Evolutionary conservation across 257 asterid genomes (phyloP), one percentile per base, ranked within the genome.

Genomic region (Datura wrightii): DNA sequence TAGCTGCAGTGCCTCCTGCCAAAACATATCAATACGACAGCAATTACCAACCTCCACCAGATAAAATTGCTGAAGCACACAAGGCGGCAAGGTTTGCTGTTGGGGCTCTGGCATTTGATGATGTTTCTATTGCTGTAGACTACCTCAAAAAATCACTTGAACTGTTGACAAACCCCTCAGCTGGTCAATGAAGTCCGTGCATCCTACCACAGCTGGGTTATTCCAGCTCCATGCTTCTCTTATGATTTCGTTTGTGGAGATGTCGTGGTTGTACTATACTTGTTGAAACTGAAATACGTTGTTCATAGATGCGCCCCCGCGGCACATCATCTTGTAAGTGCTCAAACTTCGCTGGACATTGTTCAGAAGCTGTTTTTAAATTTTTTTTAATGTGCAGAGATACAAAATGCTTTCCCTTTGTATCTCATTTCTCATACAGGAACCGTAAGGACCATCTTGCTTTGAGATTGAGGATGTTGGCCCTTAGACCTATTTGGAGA

Each of bases 21-120:
- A 89, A 89, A 65, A 80, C 89, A 48, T 95, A 90, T 46, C 90
- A 92, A 81, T 93, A 94, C 10, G 94, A 96, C 87, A 89, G 96
- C 90, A 92, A 65, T 56, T 95, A 92, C 92, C 93, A 90, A 90
- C 99, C 98, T 84, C 85, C 97, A 44, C 95, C 97, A 0, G 99
- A 95, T 84, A 93, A 92, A 87, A 90, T 95, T n/a, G 90, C 97
- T 8, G 99, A 95, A 90, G 98, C 99, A 53, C 99, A 93, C 91
- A 94, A 95, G 92, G 94, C 97, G 13, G 98, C 98, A 3, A 92
- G 98, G 88, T 95, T 93, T 91, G 99, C 98, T 3, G 96, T 94
- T 19, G 97, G 97, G 72, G 97, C 98, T 82, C 85, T 95, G 87
- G 98, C 97, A 50, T 94, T 93, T 82, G 99, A 96, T 85, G 98